These are phyloP conservation scores for Coniophora puteana DNA, from an alignment of 1,284 basidiomycete species.

Conservation along the genomic window DNA sequence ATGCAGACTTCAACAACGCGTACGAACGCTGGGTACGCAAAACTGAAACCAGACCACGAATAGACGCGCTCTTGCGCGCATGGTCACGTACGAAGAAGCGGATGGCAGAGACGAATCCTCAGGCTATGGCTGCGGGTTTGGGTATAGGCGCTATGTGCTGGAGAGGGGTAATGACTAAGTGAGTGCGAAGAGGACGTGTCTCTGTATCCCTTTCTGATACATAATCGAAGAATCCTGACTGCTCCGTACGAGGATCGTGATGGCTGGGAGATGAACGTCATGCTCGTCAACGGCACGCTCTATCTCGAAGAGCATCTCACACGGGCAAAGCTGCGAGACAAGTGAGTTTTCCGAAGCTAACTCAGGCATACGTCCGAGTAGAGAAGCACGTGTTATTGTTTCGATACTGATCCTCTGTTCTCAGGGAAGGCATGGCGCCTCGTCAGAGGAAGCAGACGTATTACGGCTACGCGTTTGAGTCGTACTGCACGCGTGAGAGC, in stretches of 20 bases:
- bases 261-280: constrained; percentile 82
- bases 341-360: constrained; percentile 41
- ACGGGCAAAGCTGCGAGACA: constrained; percentile 53
- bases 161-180: constrained; percentile 94
- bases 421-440: constrained; percentile 58
- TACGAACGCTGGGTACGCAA: constrained; percentile 69
- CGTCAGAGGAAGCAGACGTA: constrained; percentile 61
- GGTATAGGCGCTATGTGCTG: constrained; percentile 71
- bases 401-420: too few relatives aligned
- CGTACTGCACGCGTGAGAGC: constrained; percentile 62
- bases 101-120: constrained; percentile 28
- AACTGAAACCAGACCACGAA: constrained; percentile 57
- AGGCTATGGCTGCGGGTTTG: constrained; percentile 21
- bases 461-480: constrained; percentile 85
- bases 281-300: constrained; percentile 71
- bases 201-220: not conserved
- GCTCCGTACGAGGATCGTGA: constrained; percentile 82
- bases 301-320: constrained; percentile 83
- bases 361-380: constrained; percentile 10
- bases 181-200: too few relatives aligned
- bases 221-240: constrained; percentile 64
- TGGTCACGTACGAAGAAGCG: constrained; percentile 37
- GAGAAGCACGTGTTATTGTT: constrained; percentile 7
- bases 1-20: constrained; percentile 59
- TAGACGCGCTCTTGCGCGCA: constrained; percentile 65